Percentiles rank a stretch among this genome's conserved stretches.
These are phyloP conservation scores for Monilinia fructigena DNA, from an alignment of 2,329 filamentous ascomycete genomes.

Conservation along the genomic window DNA sequence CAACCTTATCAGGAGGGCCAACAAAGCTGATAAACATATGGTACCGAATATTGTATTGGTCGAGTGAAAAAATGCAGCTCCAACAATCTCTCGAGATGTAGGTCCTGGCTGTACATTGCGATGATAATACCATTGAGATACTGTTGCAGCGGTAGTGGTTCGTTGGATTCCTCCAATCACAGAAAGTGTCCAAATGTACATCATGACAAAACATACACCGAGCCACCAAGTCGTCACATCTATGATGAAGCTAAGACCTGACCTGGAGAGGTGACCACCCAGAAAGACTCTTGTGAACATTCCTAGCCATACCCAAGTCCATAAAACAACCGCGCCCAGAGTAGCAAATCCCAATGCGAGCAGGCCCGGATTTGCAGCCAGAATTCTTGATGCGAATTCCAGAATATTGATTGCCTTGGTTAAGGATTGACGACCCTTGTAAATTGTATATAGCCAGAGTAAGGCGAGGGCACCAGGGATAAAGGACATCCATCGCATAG, in stretches of 20 bases:
- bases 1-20: constrained; percentile 77
- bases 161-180: constrained; percentile 87
- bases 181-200: constrained; percentile 93
- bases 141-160: constrained; percentile 87
- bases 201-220: constrained; percentile 84
- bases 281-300: constrained; percentile 97
- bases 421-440: constrained; percentile 76
- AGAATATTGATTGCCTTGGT: constrained; percentile 83
- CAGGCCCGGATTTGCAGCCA: constrained; percentile 80
- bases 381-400: constrained; percentile 86
- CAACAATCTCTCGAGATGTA: constrained; percentile 76
- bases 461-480: constrained; percentile 71
- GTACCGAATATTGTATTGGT: constrained; percentile 86
- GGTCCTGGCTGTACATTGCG: constrained; percentile 77
- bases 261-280: constrained; percentile 77
- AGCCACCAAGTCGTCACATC: constrained; percentile 92
- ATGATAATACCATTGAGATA: constrained; percentile 99
- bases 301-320: constrained; percentile 94
- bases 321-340: constrained; percentile 72
- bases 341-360: constrained; percentile 79
- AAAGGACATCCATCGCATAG: constrained; percentile 84
- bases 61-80: constrained; percentile 78
- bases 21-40: constrained; percentile 81
- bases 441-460: constrained; percentile 81
- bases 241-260: constrained; percentile 68